Evolutionary conservation across 768 basidiomycete genomes (phyloP), one percentile per base, ranked within the genome.

Genomic region (Russula ochroleuca): DNA sequence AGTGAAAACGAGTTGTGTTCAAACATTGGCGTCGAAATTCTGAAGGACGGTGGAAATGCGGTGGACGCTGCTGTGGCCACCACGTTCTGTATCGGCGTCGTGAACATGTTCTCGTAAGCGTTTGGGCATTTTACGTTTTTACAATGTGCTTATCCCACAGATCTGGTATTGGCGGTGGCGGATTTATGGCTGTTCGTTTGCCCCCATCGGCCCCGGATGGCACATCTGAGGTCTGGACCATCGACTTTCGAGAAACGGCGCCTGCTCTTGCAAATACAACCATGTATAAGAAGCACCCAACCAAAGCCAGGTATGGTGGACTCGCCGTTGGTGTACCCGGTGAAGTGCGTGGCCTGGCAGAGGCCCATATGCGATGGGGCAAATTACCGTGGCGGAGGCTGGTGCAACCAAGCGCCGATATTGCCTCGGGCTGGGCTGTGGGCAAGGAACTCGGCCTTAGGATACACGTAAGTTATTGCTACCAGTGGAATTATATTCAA

Each of bases 211-310:
- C 71, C 37, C 68, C 76, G 1, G 75, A 75, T 35, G 73, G 69
- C 7, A 65, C 72, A 14, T 89, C 88, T 38, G 78, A 86, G 69
- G 85, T 86, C 43, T 88, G 80, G 72, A 83, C 81, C 14, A 80
- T 98, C 55, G 92, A 98, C 76, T 98, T 92, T 72, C 84, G 96
- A 48, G 96, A 98, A 74, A 87, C 84, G 0, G 92, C 90, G 1
- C 93, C 96, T 0, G 81, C 80, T 0, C 73, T 83, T 38, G 79
- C 93, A 6, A 89, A 87, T 70, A 73, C 78, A 45, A 85, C 85
- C 5, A 98, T 98, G 94, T 98, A 84, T 75, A 69, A 75, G 38
- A 75, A 79, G 14, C 73, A 85, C 48, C 78, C 89, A 3, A 67
- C 72, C 5, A 75, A 78, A 2, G 79, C 92, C 19, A 78, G 69